phyloP scores from a whole-genome alignment of 352 stramenopile species.

The Pythium sp. region DNA sequence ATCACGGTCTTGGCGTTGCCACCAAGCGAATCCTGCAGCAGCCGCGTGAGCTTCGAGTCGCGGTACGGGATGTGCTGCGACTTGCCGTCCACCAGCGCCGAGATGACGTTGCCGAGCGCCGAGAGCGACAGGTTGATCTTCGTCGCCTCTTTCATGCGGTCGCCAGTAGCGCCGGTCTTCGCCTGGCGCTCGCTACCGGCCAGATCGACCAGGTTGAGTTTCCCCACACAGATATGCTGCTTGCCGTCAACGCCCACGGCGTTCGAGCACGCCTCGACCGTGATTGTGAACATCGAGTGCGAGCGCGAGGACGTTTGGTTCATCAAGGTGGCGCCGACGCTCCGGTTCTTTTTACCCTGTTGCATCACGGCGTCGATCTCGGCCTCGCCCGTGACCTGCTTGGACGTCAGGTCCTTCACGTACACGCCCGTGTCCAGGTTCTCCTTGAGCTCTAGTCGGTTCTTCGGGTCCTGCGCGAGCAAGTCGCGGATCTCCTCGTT shows the following conservation, averaged over 20 bases:
- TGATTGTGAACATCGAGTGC: conserved; percentile 98
- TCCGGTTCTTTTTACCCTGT: conserved; percentile 93
- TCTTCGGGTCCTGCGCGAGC: conserved; percentile 74
- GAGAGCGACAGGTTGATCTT: conserved; percentile 75
- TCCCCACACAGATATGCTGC: conserved; percentile 94
- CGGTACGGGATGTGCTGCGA: conserved; percentile 68
- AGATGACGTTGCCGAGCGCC: conserved; percentile 84
- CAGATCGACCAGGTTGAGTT: conserved; percentile 93
- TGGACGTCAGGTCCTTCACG: conserved; percentile 83
- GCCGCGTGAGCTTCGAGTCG: conserved; percentile 84
- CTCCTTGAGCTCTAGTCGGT: conserved; percentile 88
- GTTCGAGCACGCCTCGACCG: conserved; percentile 90
- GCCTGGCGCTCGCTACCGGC: conserved; percentile 72
- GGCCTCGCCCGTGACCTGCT: conserved; percentile 83
- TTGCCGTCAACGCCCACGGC: conserved; percentile 61
- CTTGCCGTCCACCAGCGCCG: conserved; percentile 83
- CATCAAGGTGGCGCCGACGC: conserved; percentile 95
- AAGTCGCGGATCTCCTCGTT: conserved; percentile 97
- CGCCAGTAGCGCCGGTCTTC: conserved; percentile 72
- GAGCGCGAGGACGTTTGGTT: conserved; percentile 97
- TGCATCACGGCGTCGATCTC: conserved; percentile 93
- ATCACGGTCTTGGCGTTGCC: conserved; percentile 94
- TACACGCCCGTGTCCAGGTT: conserved; percentile 90
- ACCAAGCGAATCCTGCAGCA: conserved; percentile 83
- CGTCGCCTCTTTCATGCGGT: conserved; percentile 75